Evolutionary conservation across 352 stramenopile species (phyloP).

Genomic region (Thalassiosira sp.): DNA sequence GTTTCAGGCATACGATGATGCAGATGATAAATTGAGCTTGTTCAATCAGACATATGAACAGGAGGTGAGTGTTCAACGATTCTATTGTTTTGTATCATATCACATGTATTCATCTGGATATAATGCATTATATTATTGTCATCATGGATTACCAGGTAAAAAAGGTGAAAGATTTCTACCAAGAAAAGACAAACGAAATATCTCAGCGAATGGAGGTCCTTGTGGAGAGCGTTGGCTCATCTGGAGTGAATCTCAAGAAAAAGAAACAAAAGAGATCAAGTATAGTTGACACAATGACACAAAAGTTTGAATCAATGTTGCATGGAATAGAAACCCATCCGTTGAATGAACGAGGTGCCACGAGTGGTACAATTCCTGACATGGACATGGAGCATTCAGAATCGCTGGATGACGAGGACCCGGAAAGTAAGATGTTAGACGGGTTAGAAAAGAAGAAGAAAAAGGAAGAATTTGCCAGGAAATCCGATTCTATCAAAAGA

Average conservation of each 20-base stretch:
- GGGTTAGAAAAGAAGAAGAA: conserved; percentile 35
- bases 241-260: conserved; percentile 61
- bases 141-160: conserved; percentile 32
- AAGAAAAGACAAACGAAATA: conserved; percentile 85
- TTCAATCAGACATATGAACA: conserved; percentile 42
- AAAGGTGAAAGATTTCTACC: conserved; percentile 93
- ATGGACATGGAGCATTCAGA: conserved; percentile 38
- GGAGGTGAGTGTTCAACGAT: conserved; percentile 27
- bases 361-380: conserved; percentile 7
- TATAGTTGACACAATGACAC: conserved; percentile 31
- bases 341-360: conserved; percentile 8
- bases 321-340: conserved; percentile 1
- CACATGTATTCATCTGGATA: not conserved
- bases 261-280: conserved; percentile 41
- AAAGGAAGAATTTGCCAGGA: conserved; percentile 63
- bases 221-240: conserved; percentile 79
- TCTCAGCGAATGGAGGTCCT: conserved; percentile 87
- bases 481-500: conserved; percentile 89
- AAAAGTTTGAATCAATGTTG: conserved; percentile 34
- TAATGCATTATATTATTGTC: not conserved
- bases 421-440: not conserved
- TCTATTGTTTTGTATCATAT: not conserved
- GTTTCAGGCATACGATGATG: conserved; percentile 25
- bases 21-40: conserved; percentile 39
- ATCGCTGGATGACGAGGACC: conserved; percentile 42